phyloP scores from a whole-genome alignment of 2,329 filamentous ascomycete genomes.

The Hymenoscyphus salicellus region DNA sequence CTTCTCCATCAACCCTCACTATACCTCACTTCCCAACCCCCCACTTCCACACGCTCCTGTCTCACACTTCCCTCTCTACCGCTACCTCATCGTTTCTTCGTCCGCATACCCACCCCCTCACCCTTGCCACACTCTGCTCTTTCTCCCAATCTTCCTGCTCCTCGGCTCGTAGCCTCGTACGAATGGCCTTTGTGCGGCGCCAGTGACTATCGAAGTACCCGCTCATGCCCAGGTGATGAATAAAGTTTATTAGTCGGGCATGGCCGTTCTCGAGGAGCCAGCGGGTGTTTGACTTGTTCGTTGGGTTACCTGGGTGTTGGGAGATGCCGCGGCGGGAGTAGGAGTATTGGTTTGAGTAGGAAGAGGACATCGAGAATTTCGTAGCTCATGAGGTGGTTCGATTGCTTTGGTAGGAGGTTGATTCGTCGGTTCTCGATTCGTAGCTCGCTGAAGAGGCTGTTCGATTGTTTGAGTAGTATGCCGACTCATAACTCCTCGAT shows the following conservation, averaged over 20 bases:
- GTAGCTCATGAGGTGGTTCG: too few relatives aligned
- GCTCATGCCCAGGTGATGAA: neutral
- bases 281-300: neutral
- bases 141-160: neutral
- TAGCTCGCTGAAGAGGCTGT: too few relatives aligned
- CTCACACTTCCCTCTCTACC: neutral
- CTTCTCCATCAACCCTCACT: neutral
- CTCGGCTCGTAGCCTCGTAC: neutral
- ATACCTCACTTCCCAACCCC: too few relatives aligned
- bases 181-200: neutral
- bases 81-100: too few relatives aligned
- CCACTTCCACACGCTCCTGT: too few relatives aligned
- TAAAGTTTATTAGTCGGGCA: neutral
- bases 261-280: neutral
- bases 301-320: neutral
- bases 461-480: neutral
- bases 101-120: too few relatives aligned
- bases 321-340: neutral
- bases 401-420: neutral
- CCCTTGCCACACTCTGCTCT: too few relatives aligned
- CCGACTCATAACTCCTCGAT: neutral
- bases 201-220: neutral
- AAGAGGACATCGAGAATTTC: neutral
- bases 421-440: neutral
- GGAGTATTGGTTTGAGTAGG: neutral